phyloP scores from a whole-genome alignment of 257 asterid species.

The Lycium ferocissimum region DNA sequence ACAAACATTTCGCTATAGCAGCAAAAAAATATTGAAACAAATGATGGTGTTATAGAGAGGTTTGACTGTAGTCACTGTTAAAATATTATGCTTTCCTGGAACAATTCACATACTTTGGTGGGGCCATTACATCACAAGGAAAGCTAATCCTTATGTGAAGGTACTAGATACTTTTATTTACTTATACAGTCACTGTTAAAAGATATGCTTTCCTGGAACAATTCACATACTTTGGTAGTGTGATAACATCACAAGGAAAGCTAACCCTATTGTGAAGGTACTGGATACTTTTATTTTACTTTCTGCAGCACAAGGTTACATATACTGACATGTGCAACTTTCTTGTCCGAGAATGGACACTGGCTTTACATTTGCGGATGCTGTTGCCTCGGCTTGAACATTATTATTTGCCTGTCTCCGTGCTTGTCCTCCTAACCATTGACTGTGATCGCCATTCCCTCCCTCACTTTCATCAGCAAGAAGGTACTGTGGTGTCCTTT shows the following conservation, averaged over 20 bases:
- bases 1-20: no score
- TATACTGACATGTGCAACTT: neutral
- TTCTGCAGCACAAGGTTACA: neutral
- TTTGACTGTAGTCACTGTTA: no score
- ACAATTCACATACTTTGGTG: constrained; percentile 22
- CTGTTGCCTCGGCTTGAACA: constrained; percentile 3
- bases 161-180: neutral
- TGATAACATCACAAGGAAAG: constrained; percentile 22
- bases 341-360: neutral
- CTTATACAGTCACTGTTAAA: no score
- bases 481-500: constrained; percentile 33
- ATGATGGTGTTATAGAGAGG: no score
- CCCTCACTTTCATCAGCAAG: constrained; percentile 31
- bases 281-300: neutral
- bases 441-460: neutral
- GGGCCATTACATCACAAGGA: constrained; percentile 21
- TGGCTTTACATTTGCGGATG: constrained; percentile 19
- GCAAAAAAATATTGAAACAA: no score
- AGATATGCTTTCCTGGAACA: constrained; percentile 19
- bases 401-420: neutral
- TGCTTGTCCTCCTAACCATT: neutral
- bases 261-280: neutral
- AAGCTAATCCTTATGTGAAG: neutral
- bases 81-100: constrained; percentile 14
- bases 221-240: constrained; percentile 23